phyloP scores from a whole-genome alignment of 1,139 yeast genomes.

The Tardiomyces depauwii region DNA sequence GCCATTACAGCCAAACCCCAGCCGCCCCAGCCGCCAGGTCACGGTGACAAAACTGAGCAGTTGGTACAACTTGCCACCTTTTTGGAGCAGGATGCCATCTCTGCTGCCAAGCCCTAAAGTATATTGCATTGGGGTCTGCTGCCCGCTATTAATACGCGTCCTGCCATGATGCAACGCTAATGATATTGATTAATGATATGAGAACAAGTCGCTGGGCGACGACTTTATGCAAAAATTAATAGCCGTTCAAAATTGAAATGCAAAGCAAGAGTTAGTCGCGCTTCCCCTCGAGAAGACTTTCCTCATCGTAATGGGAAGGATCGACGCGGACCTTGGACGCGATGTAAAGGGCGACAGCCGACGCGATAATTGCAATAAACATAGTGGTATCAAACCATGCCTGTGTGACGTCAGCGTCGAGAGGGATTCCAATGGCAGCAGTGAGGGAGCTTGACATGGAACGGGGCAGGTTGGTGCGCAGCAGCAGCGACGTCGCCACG shows the following conservation, averaged over 20 bases:
- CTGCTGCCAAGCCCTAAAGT: background rate
- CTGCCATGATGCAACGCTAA: no score
- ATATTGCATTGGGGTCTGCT: background rate
- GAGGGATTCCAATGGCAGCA: conserved; percentile 34
- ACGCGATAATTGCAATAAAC: background rate
- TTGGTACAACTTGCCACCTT: background rate
- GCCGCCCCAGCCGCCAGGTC: background rate
- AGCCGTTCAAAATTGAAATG: no score
- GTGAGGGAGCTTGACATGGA: conserved; percentile 45
- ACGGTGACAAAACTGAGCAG: background rate
- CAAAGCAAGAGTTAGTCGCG: no score
- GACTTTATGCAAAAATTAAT: no score
- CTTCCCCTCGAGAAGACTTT: conserved; percentile 17
- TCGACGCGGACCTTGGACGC: conserved; percentile 7
- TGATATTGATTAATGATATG: no score
- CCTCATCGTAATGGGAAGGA: conserved; percentile 16
- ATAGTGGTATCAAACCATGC: conserved; percentile 32
- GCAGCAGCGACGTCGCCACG: conserved; percentile 65
- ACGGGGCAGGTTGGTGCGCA: conserved; percentile 63
- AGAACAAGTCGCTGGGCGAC: no score
- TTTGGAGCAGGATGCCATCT: background rate
- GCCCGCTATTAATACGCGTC: no score
- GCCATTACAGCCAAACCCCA: background rate
- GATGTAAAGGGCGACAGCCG: conserved; percentile 1
- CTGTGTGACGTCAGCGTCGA: conserved; percentile 55